Base-by-base conservation (phyloP, 768 basidiomycete genomes). In the Tricholomella constricta region DNA sequence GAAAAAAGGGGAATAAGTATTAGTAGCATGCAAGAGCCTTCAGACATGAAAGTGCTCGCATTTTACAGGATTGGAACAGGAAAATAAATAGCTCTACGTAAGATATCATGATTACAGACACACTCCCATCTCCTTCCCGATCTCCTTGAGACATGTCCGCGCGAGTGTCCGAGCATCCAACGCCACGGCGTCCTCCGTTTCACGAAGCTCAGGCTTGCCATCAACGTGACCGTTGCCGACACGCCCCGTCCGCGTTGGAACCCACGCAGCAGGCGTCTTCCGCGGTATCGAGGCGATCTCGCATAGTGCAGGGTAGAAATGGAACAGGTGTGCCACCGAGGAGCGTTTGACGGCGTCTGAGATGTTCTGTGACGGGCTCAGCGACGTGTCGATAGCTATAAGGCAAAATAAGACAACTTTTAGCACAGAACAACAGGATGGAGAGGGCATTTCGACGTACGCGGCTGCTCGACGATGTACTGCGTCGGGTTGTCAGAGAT, bases 241-340 rank as follows among this genome's bases (percentile, higher is more conserved):
- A 27, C 34, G 12, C 58, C 29, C 45, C 38, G 46, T 47, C 43
- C 56, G 60, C 26, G 55, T 29, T 38, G 66, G 40, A 11, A 89
- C 70, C 87, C 89, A 93, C 10, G 83, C 79, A 2, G 80, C 76
- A 0, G 93, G 89, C 11, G 84, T 76, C 59, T 78, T 82, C 25
- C 85, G 75, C 0, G 88, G 83, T 50, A 87, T 80, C 2, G 91
- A 84, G 7, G 82, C 86, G 42, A 96, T 86, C 61, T 93, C 86
- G 59, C 89, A 88, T 4, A 97, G 68, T 2, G 89, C 71, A 0
- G 83, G 73, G 63, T 95, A 95, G 52, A 96, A 86, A 64, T 94
- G 86, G 78, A 96, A 96, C 10, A 98, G 72, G 62, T 96, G 94
- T 0, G 89, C 93, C 14, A 84, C 78, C 0, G 83, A 68, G 1